phyloP scores from a whole-genome alignment of 2,329 filamentous ascomycete species.

The Phaeosphaeria sp. region DNA sequence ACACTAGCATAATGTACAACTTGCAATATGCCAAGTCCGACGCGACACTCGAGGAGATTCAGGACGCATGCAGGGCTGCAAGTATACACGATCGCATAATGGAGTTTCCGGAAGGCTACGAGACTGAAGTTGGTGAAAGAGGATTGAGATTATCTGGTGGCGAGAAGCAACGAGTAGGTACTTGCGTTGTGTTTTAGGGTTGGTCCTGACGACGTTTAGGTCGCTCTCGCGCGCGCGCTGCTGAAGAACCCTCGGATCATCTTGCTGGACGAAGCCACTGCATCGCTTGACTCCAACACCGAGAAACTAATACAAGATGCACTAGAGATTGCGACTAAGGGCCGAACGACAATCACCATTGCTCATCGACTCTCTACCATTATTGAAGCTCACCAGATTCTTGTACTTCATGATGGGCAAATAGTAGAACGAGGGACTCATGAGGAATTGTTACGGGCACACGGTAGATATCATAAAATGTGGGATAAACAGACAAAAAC shows the following conservation, averaged over 20 bases:
- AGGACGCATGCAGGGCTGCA: conserved; percentile 64
- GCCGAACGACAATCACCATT: conserved; percentile 18
- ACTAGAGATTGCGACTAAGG: conserved; percentile 28
- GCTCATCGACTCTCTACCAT: conserved; percentile 35
- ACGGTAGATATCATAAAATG: no score
- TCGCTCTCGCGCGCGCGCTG: conserved; percentile 73
- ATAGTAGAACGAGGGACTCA: no score
- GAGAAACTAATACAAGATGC: conserved; percentile 63
- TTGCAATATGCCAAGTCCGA: conserved; percentile 64
- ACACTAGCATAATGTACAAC: conserved; percentile 67
- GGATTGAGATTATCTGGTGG: conserved; percentile 62
- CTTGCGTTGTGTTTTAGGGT: no score
- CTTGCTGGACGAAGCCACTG: conserved; percentile 77
- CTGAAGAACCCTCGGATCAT: conserved; percentile 80
- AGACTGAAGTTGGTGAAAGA: conserved; percentile 36
- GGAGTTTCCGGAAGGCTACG: conserved; percentile 54
- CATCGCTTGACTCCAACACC: conserved; percentile 59
- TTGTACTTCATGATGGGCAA: no score
- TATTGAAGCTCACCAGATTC: no score
- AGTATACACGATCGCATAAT: conserved; percentile 68
- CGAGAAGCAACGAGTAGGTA: conserved; percentile 63
- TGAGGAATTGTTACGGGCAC: no score
- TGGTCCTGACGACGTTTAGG: conserved; percentile 12
- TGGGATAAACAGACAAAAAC: no score
- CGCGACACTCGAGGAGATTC: conserved; percentile 64